Evolutionary conservation across 1,284 basidiomycete genomes (phyloP), one percentile per base, ranked within the genome.

Genomic region (Pseudozyma sp.): DNA sequence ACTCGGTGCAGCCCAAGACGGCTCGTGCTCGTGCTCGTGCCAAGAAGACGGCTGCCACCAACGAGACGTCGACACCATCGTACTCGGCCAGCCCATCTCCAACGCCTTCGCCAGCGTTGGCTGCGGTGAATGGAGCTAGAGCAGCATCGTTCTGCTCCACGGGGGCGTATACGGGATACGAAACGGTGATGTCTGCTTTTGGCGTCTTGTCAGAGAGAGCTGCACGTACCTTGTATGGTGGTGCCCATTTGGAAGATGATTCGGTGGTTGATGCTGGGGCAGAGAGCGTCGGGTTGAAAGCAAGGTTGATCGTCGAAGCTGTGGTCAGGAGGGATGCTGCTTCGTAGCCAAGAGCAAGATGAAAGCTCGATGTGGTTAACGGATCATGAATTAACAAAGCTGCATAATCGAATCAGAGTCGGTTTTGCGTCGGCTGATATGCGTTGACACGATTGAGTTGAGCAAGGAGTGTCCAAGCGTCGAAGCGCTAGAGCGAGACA

Each of bases 181-280:
- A 73, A 46, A 73, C 54, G 14, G 65, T 73, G 45, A 64, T 73
- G 54, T 60, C 60, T 1, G 16, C n/a, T 1, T 61, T 68, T 30
- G 70, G 70, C 2, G 70, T 73, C 8, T 46, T 73, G 42, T 73
- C 70, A 7, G 70, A 73, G 35, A 37, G 70, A 19, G 60, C 65
- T 0, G 65, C 70, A 6, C 50, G 65, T 6, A 53, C 50, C 4
- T 35, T 73, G 29, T 59, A 62, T 16, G 52, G 24, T 19, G 10
- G 24, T 24, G 24, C 24, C 24, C 24, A 24, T 24, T 24, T 7
- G 33, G 33, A 47, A 4, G 43, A 47, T 2, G 29, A 19, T 6
- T 24, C 24, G 24, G 24, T 24, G 24, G 10, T 34, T 0, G 42
- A 51, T 13, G 24, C 19, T 1, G 43, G 10, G 0, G 39, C 16